Conservation (phyloP, 2,329 filamentous ascomycete genomes). For the Bipolaris sorokiniana region DNA sequence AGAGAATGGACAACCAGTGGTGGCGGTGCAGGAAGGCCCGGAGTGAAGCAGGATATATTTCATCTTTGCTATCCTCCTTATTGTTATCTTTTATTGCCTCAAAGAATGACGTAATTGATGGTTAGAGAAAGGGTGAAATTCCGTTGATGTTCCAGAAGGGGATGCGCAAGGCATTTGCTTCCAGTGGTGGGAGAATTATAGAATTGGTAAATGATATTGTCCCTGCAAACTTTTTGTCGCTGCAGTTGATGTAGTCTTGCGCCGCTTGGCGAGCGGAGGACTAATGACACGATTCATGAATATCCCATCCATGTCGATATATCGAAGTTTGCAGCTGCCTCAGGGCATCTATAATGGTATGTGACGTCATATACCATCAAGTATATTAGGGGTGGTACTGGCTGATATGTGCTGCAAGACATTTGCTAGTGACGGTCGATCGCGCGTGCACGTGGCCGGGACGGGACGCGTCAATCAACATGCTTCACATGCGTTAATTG, state of each 20-base stretch:
- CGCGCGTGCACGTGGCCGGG: conserved; percentile 10
- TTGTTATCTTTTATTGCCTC: conserved; percentile 4
- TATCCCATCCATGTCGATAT: not conserved
- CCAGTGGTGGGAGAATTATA: conserved; percentile 7
- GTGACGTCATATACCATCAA: conserved; percentile 14
- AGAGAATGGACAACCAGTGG: conserved; percentile 53
- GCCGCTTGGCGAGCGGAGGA: conserved; percentile 33
- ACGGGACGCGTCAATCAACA: conserved; percentile 8
- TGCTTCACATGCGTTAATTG: conserved; percentile 17
- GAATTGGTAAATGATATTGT: not conserved
- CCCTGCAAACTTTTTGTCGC: not conserved
- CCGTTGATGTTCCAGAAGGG: conserved; percentile 60
- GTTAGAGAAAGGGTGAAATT: conserved; percentile 51
- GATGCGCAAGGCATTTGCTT: conserved; percentile 40
- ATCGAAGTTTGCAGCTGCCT: not conserved
- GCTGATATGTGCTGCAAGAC: not conserved
- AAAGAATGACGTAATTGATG: conserved; percentile 53
- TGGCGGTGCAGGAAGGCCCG: conserved; percentile 54
- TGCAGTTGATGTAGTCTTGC: conserved; percentile 14
- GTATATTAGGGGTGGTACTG: not conserved
- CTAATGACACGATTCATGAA: conserved; percentile 33
- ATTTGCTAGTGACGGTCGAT: not conserved
- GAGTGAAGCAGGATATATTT: conserved; percentile 38
- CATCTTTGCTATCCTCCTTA: not conserved
- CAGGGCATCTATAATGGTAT: not conserved